A percentile compares a stretch with the other conserved stretches of the same genome.
phyloP scores from a whole-genome alignment of 345 rosid genomes.

The Microcos paniculata region DNA sequence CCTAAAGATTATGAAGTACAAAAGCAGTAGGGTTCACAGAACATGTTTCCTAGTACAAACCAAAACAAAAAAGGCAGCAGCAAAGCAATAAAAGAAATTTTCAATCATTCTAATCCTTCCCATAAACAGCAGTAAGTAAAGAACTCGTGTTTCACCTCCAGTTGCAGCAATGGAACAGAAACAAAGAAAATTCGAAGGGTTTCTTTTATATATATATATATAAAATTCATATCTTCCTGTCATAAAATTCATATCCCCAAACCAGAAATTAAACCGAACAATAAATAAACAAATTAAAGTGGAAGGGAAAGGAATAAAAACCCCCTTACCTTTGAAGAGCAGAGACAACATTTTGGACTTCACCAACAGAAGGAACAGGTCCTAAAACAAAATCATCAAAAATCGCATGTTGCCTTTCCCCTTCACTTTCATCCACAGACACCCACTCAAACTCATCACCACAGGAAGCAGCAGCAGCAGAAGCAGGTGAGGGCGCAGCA shows the following conservation, averaged over 20 bases:
- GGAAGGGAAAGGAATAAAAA: not conserved
- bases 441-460: slow-evolving; percentile 82
- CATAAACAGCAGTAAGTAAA: not conserved
- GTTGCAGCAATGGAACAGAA: not conserved
- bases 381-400: slow-evolving; percentile 48
- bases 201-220: not conserved
- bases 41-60: not conserved
- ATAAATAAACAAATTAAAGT: not conserved
- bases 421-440: slow-evolving; percentile 41
- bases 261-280: not conserved
- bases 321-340: slow-evolving; percentile 65
- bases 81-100: not conserved
- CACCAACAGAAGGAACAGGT: slow-evolving; percentile 67
- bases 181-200: not conserved
- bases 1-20: not conserved
- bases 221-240: not conserved
- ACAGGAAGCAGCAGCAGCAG: slow-evolving; percentile 22
- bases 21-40: not conserved
- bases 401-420: slow-evolving; percentile 10
- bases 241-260: not conserved
- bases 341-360: slow-evolving; percentile 74
- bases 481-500: slow-evolving; percentile 15
- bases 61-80: not conserved
- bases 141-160: not conserved
- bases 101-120: not conserved